Evolutionary conservation across 2,329 filamentous ascomycete genomes (phyloP).

Genomic region (Aureobasidium sp.): DNA sequence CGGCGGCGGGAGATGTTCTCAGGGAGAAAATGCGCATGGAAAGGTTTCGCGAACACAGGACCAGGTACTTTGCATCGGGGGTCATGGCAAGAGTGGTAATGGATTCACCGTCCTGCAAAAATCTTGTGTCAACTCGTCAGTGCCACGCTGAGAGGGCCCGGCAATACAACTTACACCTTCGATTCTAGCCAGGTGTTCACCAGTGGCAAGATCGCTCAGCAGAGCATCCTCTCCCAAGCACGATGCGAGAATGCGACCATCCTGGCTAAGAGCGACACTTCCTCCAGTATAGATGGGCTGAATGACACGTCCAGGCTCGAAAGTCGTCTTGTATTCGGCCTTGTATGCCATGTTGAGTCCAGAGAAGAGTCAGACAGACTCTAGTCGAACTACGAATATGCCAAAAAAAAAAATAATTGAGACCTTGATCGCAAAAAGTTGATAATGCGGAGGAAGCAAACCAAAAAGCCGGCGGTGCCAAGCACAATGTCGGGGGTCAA

Average conservation of each 20-base stretch:
- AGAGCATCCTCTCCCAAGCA: conserved; percentile 88
- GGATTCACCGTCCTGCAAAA: conserved; percentile 51
- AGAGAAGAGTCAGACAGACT: not conserved
- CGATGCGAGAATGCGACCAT: conserved; percentile 75
- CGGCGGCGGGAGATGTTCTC: conserved; percentile 48
- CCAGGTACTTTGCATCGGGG: conserved; percentile 77
- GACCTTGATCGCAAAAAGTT: conserved; percentile 5
- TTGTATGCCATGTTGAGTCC: conserved; percentile 43
- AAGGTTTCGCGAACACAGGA: conserved; percentile 89
- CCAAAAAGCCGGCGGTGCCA: conserved; percentile 2
- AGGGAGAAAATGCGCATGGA: conserved; percentile 89
- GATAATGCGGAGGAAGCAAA: not conserved
- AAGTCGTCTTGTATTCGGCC: conserved; percentile 70
- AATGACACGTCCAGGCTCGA: conserved; percentile 74
- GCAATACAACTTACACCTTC: conserved; percentile 63
- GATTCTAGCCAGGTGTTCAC: conserved; percentile 72
- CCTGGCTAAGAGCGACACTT: conserved; percentile 72
- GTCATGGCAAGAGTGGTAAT: conserved; percentile 78
- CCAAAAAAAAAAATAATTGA: not conserved
- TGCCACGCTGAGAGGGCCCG: conserved; percentile 18
- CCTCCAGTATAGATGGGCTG: conserved; percentile 93
- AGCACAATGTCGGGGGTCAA: not conserved
- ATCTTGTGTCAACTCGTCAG: conserved; percentile 34
- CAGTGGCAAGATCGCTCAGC: conserved; percentile 75
- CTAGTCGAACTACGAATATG: not conserved